These are phyloP conservation scores for Candida patagonica DNA, from an alignment of 805 yeast genomes.

Conservation along the genomic window DNA sequence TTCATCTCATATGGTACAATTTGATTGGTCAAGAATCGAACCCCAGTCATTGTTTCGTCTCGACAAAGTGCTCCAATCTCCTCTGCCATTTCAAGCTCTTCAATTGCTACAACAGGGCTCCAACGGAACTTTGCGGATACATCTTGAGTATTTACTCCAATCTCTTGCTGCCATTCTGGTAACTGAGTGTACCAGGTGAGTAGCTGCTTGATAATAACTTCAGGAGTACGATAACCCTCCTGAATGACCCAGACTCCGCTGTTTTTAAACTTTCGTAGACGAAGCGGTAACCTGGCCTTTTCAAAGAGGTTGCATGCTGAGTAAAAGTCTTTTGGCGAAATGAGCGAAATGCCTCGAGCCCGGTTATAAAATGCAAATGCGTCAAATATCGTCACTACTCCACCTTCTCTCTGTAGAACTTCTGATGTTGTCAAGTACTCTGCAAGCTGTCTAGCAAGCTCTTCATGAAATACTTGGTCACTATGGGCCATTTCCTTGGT, in stretches of 20 bases:
- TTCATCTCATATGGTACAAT: constrained; percentile 10
- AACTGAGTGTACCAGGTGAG: constrained; percentile 18
- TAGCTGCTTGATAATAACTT: constrained; percentile 31
- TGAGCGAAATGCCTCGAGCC: constrained; percentile 53
- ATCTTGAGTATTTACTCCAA: constrained; percentile 31
- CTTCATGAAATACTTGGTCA: constrained; percentile 33
- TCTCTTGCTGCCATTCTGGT: constrained; percentile 19
- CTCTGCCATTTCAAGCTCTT: constrained; percentile 55
- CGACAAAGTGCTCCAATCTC: constrained; percentile 47
- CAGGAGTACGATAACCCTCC: constrained; percentile 29
- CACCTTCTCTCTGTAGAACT: constrained; percentile 43
- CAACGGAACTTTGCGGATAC: constrained; percentile 47
- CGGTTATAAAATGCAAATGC: constrained; percentile 56
- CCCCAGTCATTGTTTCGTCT: constrained; percentile 62
- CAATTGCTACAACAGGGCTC: constrained; percentile 57
- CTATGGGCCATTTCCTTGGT: constrained; percentile 31
- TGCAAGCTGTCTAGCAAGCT: constrained; percentile 68
- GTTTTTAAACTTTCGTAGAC: constrained; percentile 30
- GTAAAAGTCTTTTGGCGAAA: constrained; percentile 59
- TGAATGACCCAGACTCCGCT: constrained; percentile 35
- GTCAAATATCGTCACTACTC: constrained; percentile 53
- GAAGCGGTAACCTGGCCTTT: constrained; percentile 47
- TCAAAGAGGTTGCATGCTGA: constrained; percentile 53
- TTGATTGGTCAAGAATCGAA: constrained; percentile 48
- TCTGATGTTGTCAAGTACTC: constrained; percentile 49